These are phyloP conservation scores for Skeletonema tropicum DNA, from an alignment of 108 stramenopile genomes.

Conservation along the genomic window DNA sequence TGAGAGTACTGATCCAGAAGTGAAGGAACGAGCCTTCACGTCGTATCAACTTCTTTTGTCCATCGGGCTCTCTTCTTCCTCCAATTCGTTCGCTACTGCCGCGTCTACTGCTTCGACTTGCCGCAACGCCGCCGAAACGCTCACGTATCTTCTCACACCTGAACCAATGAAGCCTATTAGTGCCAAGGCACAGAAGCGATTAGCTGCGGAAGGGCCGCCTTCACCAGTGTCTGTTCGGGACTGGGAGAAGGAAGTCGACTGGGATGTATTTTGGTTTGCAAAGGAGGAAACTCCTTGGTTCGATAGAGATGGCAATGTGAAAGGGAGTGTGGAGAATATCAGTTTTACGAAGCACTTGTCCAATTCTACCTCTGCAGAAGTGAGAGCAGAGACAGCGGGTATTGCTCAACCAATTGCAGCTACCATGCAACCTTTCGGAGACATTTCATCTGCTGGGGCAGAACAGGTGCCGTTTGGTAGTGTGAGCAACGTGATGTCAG, in stretches of 20 bases:
- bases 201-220: constrained; percentile 59
- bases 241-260: constrained; percentile 38
- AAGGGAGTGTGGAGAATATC: constrained; percentile 40
- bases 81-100: constrained; percentile 2
- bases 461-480: background rate
- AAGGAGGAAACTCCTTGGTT: constrained; percentile 47
- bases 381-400: background rate
- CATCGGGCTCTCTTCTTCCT: constrained; percentile 60
- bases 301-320: constrained; percentile 27
- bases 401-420: background rate
- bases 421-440: background rate
- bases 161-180: constrained; percentile 91
- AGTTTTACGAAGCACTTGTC: constrained; percentile 43
- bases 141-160: constrained; percentile 75
- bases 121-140: constrained; percentile 47
- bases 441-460: background rate
- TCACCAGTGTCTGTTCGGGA: constrained; percentile 43
- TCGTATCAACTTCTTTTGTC: constrained; percentile 67
- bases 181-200: constrained; percentile 83
- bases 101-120: constrained; percentile 33
- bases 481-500: constrained; percentile 11
- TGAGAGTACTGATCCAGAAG: constrained; percentile 81
- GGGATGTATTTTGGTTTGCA: constrained; percentile 44
- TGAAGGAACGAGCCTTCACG: constrained; percentile 90
- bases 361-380: background rate